Base-by-base conservation (phyloP, 2,329 filamentous ascomycete species). In the Rugonectria rugulosa region DNA sequence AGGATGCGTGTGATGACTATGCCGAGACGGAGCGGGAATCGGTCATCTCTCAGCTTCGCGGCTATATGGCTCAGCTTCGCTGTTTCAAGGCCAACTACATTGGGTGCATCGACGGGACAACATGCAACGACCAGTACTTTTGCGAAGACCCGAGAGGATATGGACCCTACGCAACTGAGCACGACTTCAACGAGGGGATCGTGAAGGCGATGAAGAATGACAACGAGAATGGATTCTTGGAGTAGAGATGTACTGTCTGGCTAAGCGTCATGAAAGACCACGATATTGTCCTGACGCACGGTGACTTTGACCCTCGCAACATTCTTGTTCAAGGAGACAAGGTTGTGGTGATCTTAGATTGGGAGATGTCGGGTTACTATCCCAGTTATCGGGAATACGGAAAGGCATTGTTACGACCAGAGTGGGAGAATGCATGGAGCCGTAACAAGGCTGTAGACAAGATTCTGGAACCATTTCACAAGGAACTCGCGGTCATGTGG, bases 71-170 rank as follows among this genome's bases (percentile, higher is more conserved):
- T 11, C 41, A 66, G 48, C 61, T 66, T 37, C 57, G 57, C 37
- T 14, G 12, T 14, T 60, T 61, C 42, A 56, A 63, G 20, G 56
- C 52, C 14, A 34, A 41, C 36, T 60, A 59, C 20, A 65, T 63
- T 27, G 62, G 60, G 21, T 43, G 50, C 44, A 60, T 65, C 27
- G 53, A 66, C 27, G 53, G 57, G 21, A 43, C 60, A 12, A 23
- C 47, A n/a, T 63, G 61, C 46, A 56, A 63, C 43, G 64, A 63
- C 36, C 59, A 57, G 24, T 62, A 53, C 20, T 65, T 64, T 26
- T 37, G 15, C 23, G 48, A 57, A 5, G 40, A 55, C 9, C 34
- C 47, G 5, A 57, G 57, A 36, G 47, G 41, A 6, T 62, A 59
- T 17, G 55, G 63, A 27, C 55, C 61, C 8, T 65, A 57, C 11